Base-by-base conservation (phyloP, 345 rosid species). In the Populus nigra region DNA sequence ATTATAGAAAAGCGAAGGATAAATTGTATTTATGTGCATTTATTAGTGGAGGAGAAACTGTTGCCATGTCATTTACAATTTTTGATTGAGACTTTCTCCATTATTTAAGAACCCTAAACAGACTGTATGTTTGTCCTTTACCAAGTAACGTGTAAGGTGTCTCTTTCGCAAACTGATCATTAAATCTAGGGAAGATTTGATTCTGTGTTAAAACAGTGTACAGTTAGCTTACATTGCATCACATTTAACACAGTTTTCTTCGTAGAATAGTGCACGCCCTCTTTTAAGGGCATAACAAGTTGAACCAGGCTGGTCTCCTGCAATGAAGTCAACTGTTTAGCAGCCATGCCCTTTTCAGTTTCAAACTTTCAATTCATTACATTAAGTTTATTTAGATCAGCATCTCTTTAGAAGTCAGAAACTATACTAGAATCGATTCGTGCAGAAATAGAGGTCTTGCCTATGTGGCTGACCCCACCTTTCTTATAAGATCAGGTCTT, bases 161-260 rank as follows among this genome's bases (percentile, higher is more conserved):
- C 88, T 68, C 53, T 86, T 77, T 86, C 89, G 50, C 47, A 0
- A 67, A 75, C 59, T 72, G 74, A 41, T 76, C 77, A 22, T 53
- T 59, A 73, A 76, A 81, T 84, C 86, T 69, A 68, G 61, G 38
- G 57, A 77, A 82, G 83, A 83, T 83, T 72, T 82, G 68, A 13
- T 67, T 68, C 41, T 31, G 45, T 70, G 47, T 72, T 72, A 68
- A 65, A 49, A 63, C 76, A 76, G 71, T 62, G 15, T 57, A 65
- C 65, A 43, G 65, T 78, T 63, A 68, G 76, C 74, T 76, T 59
- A 16, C 62, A 36, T 72, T 76, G 53, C 78, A 73, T 84, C 79
- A 74, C 76, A 53, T 65, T 70, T 65, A 50, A 50, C 72, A 77
- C 55, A 65, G 43, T 43, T 53, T 43, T 38, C 22, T 73, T 25